These are phyloP conservation scores for Phytopythium oedochilum DNA, from an alignment of 352 stramenopile genomes.

Conservation along the genomic window DNA sequence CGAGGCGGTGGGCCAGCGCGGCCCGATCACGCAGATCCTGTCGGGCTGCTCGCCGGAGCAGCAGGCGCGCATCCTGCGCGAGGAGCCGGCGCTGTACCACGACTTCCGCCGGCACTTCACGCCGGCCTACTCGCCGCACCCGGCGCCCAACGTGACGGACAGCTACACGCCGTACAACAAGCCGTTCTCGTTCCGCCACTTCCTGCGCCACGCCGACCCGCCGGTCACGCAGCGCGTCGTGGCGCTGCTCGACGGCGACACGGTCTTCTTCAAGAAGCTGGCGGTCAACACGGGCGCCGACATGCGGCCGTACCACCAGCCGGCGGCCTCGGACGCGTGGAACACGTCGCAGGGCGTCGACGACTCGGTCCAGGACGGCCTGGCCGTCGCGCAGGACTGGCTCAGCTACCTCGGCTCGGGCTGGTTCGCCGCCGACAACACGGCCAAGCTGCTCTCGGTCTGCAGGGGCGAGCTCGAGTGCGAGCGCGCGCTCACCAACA, in stretches of 20 bases:
- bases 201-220: slow-evolving; percentile 33
- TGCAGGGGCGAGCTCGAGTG: slow-evolving; percentile 13
- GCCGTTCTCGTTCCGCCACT: slow-evolving; percentile 46
- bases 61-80: slow-evolving; percentile 13
- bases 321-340: slow-evolving; percentile 5
- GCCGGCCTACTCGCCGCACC: slow-evolving; percentile 36
- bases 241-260: slow-evolving; percentile 32
- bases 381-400: slow-evolving; percentile 47
- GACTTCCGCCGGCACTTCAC: slow-evolving; percentile 52
- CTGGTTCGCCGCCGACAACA: slow-evolving; percentile 28
- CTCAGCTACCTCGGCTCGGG: slow-evolving; percentile 31
- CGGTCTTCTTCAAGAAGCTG: slow-evolving; percentile 40
- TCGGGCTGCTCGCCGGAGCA: slow-evolving; percentile 34
- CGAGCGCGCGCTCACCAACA: slow-evolving; percentile 22
- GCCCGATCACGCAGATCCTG: slow-evolving; percentile 49
- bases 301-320: slow-evolving; percentile 33
- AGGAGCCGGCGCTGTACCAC: slow-evolving; percentile 44
- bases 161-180: slow-evolving; percentile 54
- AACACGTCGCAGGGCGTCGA: slow-evolving; percentile 23
- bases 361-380: slow-evolving; percentile 35
- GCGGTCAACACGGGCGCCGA: slow-evolving; percentile 34
- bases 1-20: slow-evolving; percentile 26
- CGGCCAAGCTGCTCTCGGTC: slow-evolving; percentile 14
- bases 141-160: slow-evolving; percentile 31
- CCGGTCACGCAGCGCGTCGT: slow-evolving; percentile 32